Evolutionary conservation across 2,329 filamentous ascomycete species (phyloP), one percentile per base, ranked within the genome.

Genomic region (Aschersonia sp.): DNA sequence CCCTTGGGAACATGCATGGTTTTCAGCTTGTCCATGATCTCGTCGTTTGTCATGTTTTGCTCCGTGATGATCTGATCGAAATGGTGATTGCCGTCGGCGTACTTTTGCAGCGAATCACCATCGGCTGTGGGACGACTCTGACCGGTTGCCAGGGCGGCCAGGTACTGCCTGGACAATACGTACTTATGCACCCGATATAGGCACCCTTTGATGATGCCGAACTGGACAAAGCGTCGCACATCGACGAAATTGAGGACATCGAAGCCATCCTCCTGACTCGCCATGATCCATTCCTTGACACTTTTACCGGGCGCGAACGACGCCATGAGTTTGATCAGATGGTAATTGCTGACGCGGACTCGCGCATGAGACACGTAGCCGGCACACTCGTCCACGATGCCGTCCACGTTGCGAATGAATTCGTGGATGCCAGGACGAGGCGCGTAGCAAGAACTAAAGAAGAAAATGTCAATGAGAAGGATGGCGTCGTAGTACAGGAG

Each of bases 151-250:
- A 80, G 59, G 2, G 68, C 67, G 6, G 73, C 69, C 29, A 83
- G 64, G 55, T 79, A 78, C 60, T 78, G 75, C 57, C 78, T 79
- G 4, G 75, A 80, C 1, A 94, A 78, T 31, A 87, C 85, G 60
- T 94, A 94, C 62, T 92, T 94, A 67, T 97, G 87, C 41, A 96
- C 83, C 35, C 92, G 79, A 64, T 96, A 96, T 30, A 98, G 68
- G 55, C 94, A 85, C 12, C 90, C 89, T 66, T 97, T 97, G 63
- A 97, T 94, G 50, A 96, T 77, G 49, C 90, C 92, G 58, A 97
- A 98, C 50, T 94, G 94, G 53, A 97, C 87, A 53, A 98, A 82
- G 31, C 92, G 82, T 10, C 92, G 79, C 48, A 96, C 79, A 62
- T 98, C 92, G 49, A 98, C 80, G 58, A 83, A 82, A 10, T 75